Conservation (phyloP, 345 rosid genomes). For the Bruguiera parviflora region DNA sequence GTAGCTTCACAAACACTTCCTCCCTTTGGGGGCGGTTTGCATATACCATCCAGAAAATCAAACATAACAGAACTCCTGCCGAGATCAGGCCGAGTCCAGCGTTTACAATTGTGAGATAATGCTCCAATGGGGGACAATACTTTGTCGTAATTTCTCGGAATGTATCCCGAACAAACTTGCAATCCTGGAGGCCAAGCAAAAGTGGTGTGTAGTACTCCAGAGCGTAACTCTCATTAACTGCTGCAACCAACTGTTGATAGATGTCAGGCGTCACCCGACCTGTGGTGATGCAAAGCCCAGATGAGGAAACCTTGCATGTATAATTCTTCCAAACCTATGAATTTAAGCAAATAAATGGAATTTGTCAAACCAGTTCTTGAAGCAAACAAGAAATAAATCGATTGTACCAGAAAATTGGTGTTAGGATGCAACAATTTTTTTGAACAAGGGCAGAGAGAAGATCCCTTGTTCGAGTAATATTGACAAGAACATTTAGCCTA, state of each 20-base stretch:
- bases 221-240: conserved; percentile 78
- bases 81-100: conserved; percentile 86
- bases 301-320: conserved; percentile 49
- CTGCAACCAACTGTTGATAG: conserved; percentile 60
- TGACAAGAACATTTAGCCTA: too few species aligned
- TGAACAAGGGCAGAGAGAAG: too few species aligned
- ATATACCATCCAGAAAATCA: conserved; percentile 81
- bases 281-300: conserved; percentile 52
- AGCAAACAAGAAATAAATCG: background rate
- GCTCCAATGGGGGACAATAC: conserved; percentile 75
- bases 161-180: conserved; percentile 78
- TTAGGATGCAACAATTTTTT: too few species aligned
- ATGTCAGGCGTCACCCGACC: conserved; percentile 78
- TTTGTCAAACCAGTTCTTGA: background rate
- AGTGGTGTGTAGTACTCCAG: conserved; percentile 84
- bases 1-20: conserved; percentile 73
- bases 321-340: conserved; percentile 78
- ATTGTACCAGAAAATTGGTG: background rate
- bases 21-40: conserved; percentile 99
- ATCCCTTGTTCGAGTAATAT: too few species aligned
- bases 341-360: conserved; percentile 1
- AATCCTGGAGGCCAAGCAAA: conserved; percentile 78
- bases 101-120: conserved; percentile 60
- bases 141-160: conserved; percentile 63
- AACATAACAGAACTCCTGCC: conserved; percentile 77